phyloP scores from a whole-genome alignment of 169 alveolate genomes.

The Plasmodium chabaudi region DNA sequence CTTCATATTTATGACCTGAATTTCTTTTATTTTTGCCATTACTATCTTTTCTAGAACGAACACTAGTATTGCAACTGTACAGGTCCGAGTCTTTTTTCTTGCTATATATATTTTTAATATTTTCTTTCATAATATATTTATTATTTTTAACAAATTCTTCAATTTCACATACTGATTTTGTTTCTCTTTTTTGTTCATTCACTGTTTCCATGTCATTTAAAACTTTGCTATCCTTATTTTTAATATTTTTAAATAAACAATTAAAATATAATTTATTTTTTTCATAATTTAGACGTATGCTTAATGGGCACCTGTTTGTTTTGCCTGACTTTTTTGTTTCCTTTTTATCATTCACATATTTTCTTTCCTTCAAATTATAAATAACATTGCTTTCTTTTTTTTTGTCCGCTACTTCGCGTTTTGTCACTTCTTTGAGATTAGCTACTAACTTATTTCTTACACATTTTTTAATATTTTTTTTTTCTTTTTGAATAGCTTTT shows the following conservation, averaged over 20 bases:
- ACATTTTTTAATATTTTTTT: background rate
- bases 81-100: slow-evolving; percentile 1
- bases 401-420: background rate
- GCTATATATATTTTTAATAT: slow-evolving; percentile 12
- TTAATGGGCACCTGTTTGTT: background rate
- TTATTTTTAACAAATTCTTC: slow-evolving; percentile 1
- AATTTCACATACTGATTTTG: background rate
- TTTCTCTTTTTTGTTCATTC: background rate
- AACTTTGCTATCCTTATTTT: background rate
- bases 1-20: background rate
- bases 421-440: background rate
- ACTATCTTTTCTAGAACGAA: background rate
- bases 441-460: background rate
- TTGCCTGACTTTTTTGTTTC: background rate
- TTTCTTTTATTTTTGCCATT: background rate
- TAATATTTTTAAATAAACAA: slow-evolving; percentile 9
- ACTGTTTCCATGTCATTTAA: background rate
- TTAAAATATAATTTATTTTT: slow-evolving; percentile 21
- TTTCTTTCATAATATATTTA: slow-evolving; percentile 9
- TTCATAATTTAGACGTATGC: background rate
- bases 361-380: slow-evolving; percentile 5
- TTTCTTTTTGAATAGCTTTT: slow-evolving; percentile 23
- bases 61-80: background rate
- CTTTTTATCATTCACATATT: background rate
- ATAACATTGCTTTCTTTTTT: background rate